Evolutionary conservation across 352 stramenopile species (phyloP).

Genomic region (Globisporangium mamillatum): DNA sequence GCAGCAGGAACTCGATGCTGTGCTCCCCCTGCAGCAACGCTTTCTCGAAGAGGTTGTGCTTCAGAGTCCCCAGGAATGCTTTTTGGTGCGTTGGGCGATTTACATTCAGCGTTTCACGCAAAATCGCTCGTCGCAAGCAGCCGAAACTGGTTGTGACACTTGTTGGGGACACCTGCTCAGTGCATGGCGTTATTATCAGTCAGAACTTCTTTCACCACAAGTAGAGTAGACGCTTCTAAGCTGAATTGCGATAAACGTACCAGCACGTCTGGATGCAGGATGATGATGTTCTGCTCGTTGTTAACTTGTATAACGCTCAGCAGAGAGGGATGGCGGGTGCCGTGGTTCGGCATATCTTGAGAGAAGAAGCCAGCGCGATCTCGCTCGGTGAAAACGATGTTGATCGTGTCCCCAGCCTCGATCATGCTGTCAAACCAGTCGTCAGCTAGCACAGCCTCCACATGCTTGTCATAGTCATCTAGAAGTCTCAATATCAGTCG

Average conservation of each 20-base stretch:
- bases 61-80: slow-evolving; percentile 72
- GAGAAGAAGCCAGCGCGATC: slow-evolving; percentile 44
- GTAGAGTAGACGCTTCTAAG: not conserved
- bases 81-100: slow-evolving; percentile 53
- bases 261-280: slow-evolving; percentile 76
- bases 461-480: slow-evolving; percentile 58
- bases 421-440: slow-evolving; percentile 80
- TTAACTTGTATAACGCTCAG: slow-evolving; percentile 34
- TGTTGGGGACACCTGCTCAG: slow-evolving; percentile 67
- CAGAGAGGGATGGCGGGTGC: not conserved
- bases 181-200: not conserved
- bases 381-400: slow-evolving; percentile 70
- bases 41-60: slow-evolving; percentile 81
- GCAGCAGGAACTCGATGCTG: slow-evolving; percentile 30
- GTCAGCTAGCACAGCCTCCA: slow-evolving; percentile 54
- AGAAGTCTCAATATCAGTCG: slow-evolving; percentile 57
- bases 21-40: slow-evolving; percentile 40
- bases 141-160: slow-evolving; percentile 74
- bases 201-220: not conserved
- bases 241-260: slow-evolving; percentile 24
- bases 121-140: slow-evolving; percentile 63
- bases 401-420: slow-evolving; percentile 73
- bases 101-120: slow-evolving; percentile 68
- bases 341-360: slow-evolving; percentile 19
- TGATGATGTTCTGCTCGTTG: slow-evolving; percentile 56